phyloP scores from a whole-genome alignment of 2,329 filamentous ascomycete genomes.

The Botrytis byssoidea region DNA sequence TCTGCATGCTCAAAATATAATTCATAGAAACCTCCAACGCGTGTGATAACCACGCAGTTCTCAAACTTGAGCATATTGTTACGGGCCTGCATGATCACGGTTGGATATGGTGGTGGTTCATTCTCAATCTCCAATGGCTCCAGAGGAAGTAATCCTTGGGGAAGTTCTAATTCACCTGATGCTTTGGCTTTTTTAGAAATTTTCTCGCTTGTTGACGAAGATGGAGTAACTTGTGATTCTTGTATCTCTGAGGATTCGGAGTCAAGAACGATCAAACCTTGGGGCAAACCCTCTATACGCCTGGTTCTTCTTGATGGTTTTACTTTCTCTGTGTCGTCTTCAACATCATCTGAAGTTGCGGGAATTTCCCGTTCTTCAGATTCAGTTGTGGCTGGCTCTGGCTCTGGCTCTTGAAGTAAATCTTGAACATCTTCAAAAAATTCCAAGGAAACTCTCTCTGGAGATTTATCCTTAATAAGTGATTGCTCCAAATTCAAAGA shows the following conservation, averaged over 20 bases:
- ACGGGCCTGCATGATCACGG: constrained; percentile 82
- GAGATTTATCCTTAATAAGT: neutral
- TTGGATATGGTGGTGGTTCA: constrained; percentile 65
- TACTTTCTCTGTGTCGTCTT: neutral
- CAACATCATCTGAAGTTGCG: neutral
- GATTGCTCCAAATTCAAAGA: constrained; percentile 36
- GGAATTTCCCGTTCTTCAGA: neutral
- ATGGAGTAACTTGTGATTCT: neutral
- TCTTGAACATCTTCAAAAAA: constrained; percentile 4
- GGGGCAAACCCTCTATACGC: constrained; percentile 4
- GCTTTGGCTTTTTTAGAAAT: neutral
- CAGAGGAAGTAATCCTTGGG: constrained; percentile 48
- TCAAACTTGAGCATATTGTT: constrained; percentile 89
- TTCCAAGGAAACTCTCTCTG: neutral
- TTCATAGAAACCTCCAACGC: constrained; percentile 96
- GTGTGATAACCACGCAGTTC: constrained; percentile 86
- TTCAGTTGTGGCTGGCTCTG: neutral
- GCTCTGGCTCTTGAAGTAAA: neutral
- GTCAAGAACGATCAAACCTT: constrained; percentile 18
- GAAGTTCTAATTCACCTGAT: constrained; percentile 45
- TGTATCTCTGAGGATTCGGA: neutral
- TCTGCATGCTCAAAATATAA: constrained; percentile 96
- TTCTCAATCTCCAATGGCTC: constrained; percentile 42
- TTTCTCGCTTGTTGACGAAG: neutral
- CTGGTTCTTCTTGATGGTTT: neutral